Conservation (phyloP, 2,329 filamentous ascomycete species). For the Ascomycota sp. region DNA sequence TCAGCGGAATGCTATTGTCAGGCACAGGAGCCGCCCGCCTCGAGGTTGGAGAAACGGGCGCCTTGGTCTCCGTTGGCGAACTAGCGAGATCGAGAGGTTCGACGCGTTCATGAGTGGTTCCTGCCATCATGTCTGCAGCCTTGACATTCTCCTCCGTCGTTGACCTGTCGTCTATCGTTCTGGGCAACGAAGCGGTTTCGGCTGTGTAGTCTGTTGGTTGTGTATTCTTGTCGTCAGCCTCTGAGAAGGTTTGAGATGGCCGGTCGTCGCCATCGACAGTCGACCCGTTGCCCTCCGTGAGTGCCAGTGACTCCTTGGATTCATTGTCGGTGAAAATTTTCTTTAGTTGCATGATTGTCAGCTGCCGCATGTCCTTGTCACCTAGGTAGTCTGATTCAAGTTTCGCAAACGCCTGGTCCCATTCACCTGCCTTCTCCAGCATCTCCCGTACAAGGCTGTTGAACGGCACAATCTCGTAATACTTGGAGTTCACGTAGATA, state of each 20-base stretch:
- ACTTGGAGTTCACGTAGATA: slow-evolving; percentile 81
- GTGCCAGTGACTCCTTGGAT: slow-evolving; percentile 52
- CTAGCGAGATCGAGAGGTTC: slow-evolving; percentile 29
- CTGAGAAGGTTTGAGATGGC: slow-evolving; percentile 22
- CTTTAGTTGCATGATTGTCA: slow-evolving; percentile 80
- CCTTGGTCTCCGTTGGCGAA: slow-evolving; percentile 10
- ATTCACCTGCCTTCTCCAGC: slow-evolving; percentile 80
- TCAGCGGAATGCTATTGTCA: slow-evolving; percentile 1
- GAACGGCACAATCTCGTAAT: slow-evolving; percentile 90
- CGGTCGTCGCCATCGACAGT: slow-evolving; percentile 28
- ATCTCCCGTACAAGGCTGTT: slow-evolving; percentile 78
- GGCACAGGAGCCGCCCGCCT: not conserved
- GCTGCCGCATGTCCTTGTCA: slow-evolving; percentile 83
- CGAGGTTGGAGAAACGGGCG: slow-evolving; percentile 2
- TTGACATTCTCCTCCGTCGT: slow-evolving; percentile 13
- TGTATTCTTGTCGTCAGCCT: slow-evolving; percentile 25
- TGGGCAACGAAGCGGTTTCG: slow-evolving; percentile 11
- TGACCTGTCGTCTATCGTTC: slow-evolving; percentile 3
- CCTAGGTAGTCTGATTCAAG: slow-evolving; percentile 91
- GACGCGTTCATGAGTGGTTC: slow-evolving; percentile 22
- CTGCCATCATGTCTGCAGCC: slow-evolving; percentile 9
- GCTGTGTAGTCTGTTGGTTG: slow-evolving; percentile 19
- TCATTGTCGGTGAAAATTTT: slow-evolving; percentile 90
- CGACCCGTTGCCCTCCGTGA: slow-evolving; percentile 45
- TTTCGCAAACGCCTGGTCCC: slow-evolving; percentile 76